phyloP scores from a whole-genome alignment of 169 alveolate species.

The Pseudocohnilembus persalinus region DNA sequence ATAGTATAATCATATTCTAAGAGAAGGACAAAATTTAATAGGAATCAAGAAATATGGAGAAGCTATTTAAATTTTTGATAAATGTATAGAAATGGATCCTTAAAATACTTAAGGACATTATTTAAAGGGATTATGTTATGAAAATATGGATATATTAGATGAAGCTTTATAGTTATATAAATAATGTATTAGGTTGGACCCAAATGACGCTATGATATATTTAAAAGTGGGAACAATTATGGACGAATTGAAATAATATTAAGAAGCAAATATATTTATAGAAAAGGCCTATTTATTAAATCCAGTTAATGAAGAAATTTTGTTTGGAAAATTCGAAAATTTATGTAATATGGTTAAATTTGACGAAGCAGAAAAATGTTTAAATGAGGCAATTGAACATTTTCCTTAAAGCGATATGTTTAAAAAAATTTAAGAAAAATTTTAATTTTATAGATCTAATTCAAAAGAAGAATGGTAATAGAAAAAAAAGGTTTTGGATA shows the following conservation, averaged over 20 bases:
- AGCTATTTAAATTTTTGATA: background rate
- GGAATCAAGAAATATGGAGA: too few species aligned
- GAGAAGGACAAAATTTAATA: background rate
- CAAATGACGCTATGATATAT: background rate
- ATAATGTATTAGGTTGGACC: background rate
- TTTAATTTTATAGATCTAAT: too few species aligned
- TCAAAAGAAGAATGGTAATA: too few species aligned
- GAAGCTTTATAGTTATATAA: background rate
- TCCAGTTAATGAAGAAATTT: background rate
- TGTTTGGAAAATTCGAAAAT: background rate
- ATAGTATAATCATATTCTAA: background rate
- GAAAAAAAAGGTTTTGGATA: too few species aligned
- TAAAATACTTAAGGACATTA: background rate
- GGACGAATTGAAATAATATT: background rate
- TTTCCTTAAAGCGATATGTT: background rate
- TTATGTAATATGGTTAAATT: background rate
- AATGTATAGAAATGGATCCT: background rate
- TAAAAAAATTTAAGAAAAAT: too few species aligned
- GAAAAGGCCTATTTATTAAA: background rate
- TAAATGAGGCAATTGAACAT: background rate
- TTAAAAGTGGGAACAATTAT: background rate
- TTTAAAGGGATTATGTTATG: background rate
- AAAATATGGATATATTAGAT: background rate
- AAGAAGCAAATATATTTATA: background rate
- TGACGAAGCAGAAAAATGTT: background rate